These are phyloP conservation scores for Saccharomyces eubayanus DNA, from an alignment of 805 yeast species.

Conservation along the genomic window DNA sequence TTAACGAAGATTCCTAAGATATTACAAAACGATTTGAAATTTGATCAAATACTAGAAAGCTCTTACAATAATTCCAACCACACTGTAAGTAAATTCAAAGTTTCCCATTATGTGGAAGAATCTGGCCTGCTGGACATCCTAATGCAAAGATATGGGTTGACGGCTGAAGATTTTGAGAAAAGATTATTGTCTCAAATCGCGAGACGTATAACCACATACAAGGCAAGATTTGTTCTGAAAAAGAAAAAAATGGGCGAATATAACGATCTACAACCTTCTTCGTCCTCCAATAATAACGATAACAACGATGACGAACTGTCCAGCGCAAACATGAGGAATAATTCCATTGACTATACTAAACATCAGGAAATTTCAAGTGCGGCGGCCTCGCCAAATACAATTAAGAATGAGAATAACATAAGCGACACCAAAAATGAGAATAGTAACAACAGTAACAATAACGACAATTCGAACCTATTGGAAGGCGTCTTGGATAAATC, in stretches of 20 bases:
- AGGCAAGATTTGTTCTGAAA: slow-evolving; percentile 29
- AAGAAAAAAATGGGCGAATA: slow-evolving; percentile 29
- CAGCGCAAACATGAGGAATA: background rate
- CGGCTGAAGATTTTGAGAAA: slow-evolving; percentile 27
- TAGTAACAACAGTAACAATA: background rate
- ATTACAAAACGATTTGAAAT: slow-evolving; percentile 28
- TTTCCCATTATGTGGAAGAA: slow-evolving; percentile 28
- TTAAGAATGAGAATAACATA: background rate
- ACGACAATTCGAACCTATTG: background rate
- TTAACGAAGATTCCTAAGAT: slow-evolving; percentile 29
- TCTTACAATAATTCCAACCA: slow-evolving; percentile 26
- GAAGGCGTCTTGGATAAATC: background rate
- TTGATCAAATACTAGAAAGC: slow-evolving; percentile 27
- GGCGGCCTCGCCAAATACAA: background rate
- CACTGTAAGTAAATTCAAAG: slow-evolving; percentile 27
- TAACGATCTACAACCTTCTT: slow-evolving; percentile 7
- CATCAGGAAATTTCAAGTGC: background rate
- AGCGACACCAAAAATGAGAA: background rate
- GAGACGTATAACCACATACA: slow-evolving; percentile 31
- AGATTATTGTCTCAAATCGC: slow-evolving; percentile 25
- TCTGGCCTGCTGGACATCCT: slow-evolving; percentile 28
- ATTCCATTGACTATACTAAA: background rate
- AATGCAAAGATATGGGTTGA: slow-evolving; percentile 25
- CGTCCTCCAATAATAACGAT: slow-evolving; percentile 1
- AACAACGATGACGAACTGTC: background rate